Conservation (phyloP, 2,329 filamentous ascomycete genomes). For the Biscogniauxia mediterranea region DNA sequence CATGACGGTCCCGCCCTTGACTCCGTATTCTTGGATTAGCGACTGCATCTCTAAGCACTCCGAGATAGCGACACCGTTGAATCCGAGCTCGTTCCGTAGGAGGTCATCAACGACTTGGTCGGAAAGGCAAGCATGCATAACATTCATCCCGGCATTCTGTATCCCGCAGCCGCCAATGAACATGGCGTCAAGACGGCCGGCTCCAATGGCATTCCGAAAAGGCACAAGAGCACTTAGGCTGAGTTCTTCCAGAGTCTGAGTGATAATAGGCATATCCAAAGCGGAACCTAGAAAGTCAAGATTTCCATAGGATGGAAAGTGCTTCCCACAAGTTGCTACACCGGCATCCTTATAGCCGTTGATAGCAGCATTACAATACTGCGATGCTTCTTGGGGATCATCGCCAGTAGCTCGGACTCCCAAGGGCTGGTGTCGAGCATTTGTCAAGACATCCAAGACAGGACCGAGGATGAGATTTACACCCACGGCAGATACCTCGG, state of each 20-base stretch:
- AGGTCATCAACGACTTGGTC: constrained; percentile 91
- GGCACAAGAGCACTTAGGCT: constrained; percentile 89
- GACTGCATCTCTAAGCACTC: constrained; percentile 98
- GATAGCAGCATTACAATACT: constrained; percentile 86
- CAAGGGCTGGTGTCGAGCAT: constrained; percentile 85
- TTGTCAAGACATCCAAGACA: constrained; percentile 89
- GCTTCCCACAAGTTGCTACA: constrained; percentile 86
- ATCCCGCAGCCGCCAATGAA: constrained; percentile 95
- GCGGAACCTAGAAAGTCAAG: constrained; percentile 90
- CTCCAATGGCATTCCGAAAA: constrained; percentile 84
- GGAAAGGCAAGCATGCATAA: constrained; percentile 91
- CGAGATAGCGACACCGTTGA: constrained; percentile 88
- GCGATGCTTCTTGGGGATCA: constrained; percentile 91
- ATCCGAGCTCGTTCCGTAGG: constrained; percentile 82
- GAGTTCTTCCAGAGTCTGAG: constrained; percentile 87
- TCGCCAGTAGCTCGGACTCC: constrained; percentile 89
- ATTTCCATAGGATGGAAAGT: constrained; percentile 95
- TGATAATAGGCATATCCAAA: constrained; percentile 91
- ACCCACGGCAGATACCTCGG: constrained; percentile 87
- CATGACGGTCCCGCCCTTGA: constrained; percentile 95
- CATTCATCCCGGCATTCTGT: constrained; percentile 85
- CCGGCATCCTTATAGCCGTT: constrained; percentile 92
- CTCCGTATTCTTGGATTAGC: constrained; percentile 91
- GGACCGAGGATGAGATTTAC: constrained; percentile 96
- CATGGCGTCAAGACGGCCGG: constrained; percentile 83